Evolutionary conservation across 805 yeast species (phyloP).

Genomic region (Yueomyces sinensis): DNA sequence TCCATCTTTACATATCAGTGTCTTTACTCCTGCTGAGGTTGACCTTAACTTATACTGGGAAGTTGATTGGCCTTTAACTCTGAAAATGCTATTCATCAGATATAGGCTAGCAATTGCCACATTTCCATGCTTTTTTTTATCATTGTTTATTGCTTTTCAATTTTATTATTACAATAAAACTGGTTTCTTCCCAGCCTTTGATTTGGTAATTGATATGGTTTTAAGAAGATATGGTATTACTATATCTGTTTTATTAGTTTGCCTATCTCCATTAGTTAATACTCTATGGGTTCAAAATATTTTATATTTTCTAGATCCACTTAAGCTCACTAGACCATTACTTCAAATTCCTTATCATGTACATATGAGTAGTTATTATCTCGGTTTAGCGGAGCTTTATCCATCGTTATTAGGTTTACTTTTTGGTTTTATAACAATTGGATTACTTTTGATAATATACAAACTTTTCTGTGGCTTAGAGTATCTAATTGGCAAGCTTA

Average conservation of each 20-base stretch:
- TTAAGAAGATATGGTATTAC: constrained; percentile 16
- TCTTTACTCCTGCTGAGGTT: constrained; percentile 13
- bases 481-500: background rate
- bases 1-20: constrained; percentile 9
- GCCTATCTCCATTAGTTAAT: constrained; percentile 26
- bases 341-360: constrained; percentile 28
- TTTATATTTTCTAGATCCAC: constrained; percentile 38
- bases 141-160: constrained; percentile 43
- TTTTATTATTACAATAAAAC: constrained; percentile 29
- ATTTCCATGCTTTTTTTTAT: constrained; percentile 49
- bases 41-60: constrained; percentile 7
- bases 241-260: constrained; percentile 17
- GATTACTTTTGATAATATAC: constrained; percentile 6
- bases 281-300: constrained; percentile 25
- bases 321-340: constrained; percentile 32
- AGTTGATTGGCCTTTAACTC: constrained; percentile 28
- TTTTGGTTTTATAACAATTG: constrained; percentile 25
- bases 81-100: constrained; percentile 58
- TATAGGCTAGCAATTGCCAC: constrained; percentile 66
- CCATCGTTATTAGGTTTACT: constrained; percentile 49
- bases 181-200: constrained; percentile 31
- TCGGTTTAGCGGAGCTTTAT: constrained; percentile 50
- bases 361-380: constrained; percentile 41
- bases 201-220: constrained; percentile 31
- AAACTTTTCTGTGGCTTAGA: constrained; percentile 2